phyloP scores from a whole-genome alignment of 345 rosid genomes.

The Corchorus capsularis region DNA sequence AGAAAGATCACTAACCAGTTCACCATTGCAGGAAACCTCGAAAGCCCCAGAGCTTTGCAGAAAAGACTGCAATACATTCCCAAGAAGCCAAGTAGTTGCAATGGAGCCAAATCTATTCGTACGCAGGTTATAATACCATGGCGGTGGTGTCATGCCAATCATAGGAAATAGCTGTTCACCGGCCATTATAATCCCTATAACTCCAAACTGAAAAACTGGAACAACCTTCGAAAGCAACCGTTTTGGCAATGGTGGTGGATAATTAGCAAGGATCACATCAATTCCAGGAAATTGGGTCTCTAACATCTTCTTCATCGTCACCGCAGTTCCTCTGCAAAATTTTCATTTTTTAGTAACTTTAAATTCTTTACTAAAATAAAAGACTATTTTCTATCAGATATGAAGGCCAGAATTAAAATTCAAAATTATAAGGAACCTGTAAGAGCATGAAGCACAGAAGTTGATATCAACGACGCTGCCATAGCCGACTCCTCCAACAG shows the following conservation, averaged over 20 bases:
- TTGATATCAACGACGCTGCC: conserved; percentile 68
- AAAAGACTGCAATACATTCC: conserved; percentile 80
- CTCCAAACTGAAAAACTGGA: conserved; percentile 70
- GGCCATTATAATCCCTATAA: conserved; percentile 66
- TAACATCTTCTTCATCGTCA: conserved; percentile 80
- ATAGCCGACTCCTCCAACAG: conserved; percentile 54
- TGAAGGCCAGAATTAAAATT: not conserved
- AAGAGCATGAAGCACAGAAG: conserved; percentile 90
- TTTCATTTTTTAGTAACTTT: not conserved
- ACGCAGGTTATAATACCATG: conserved; percentile 68
- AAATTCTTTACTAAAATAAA: not conserved
- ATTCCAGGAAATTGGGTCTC: conserved; percentile 76
- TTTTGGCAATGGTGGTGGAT: conserved; percentile 78
- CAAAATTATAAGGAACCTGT: conserved; percentile 36
- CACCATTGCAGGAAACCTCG: conserved; percentile 69
- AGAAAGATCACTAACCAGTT: conserved; percentile 50
- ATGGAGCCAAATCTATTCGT: conserved; percentile 87
- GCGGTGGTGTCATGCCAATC: conserved; percentile 76
- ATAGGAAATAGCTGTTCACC: conserved; percentile 80
- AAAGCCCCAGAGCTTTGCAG: conserved; percentile 91
- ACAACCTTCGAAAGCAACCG: conserved; percentile 64
- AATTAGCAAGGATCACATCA: conserved; percentile 73
- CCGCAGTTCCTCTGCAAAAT: conserved; percentile 67
- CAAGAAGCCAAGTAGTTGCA: conserved; percentile 87
- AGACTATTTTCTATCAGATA: not conserved